Percentiles rank a stretch among this genome's conserved stretches.
Conservation (phyloP, 306 rosid species). For the Prunus kanzakura region DNA sequence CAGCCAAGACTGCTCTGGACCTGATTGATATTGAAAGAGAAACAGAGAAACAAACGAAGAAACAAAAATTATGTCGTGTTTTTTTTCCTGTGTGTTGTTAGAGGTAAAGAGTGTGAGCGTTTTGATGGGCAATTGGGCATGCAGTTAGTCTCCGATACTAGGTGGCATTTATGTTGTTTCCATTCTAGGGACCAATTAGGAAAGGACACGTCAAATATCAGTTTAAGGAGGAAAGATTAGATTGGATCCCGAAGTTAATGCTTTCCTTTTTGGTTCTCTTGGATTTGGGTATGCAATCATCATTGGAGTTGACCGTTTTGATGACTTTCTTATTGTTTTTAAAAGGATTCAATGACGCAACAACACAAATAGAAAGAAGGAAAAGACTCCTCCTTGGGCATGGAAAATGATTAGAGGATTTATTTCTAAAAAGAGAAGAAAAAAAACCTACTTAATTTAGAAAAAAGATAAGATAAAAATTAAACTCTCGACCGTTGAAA, state of each 20-base stretch:
- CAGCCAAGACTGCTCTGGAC: neutral
- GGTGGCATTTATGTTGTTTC: conserved; percentile 12
- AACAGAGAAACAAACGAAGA: neutral
- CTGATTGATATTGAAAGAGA: neutral
- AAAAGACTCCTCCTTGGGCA: too few species aligned
- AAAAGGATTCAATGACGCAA: neutral
- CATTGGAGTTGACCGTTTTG: neutral
- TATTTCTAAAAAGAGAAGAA: too few species aligned
- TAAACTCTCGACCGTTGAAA: too few species aligned
- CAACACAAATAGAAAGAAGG: neutral
- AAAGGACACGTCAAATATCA: neutral
- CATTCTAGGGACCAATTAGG: neutral
- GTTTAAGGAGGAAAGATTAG: neutral
- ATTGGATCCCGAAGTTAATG: neutral
- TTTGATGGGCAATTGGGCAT: conserved; percentile 19
- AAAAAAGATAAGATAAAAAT: too few species aligned
- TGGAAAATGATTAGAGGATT: too few species aligned
- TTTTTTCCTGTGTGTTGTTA: neutral
- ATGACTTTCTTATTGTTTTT: neutral
- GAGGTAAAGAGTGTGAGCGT: neutral
- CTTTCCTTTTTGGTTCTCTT: neutral
- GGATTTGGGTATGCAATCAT: conserved; percentile 10
- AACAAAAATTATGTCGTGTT: neutral
- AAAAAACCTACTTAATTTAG: too few species aligned
- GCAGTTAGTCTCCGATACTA: conserved; percentile 8